A percentile compares a stretch with the other conserved stretches of the same genome.
Conservation (phyloP, 192 early-diverging fungal genomes). For the Kickxella alabastrina region DNA sequence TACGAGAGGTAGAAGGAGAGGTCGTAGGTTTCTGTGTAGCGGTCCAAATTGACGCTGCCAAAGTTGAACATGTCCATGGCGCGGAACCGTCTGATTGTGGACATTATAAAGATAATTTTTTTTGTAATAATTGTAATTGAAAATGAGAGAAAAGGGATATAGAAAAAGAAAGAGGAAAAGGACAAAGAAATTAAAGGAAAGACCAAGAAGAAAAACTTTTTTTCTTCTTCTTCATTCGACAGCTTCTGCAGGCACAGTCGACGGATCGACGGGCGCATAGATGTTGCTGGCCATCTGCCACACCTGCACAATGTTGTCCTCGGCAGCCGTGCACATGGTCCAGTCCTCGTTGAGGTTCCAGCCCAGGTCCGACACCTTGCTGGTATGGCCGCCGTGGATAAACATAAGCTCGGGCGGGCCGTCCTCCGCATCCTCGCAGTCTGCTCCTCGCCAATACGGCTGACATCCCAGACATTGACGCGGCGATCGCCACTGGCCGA, state of each 20-base stretch:
- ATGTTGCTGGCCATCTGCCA: conserved; percentile 92
- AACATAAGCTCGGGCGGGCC: conserved; percentile 97
- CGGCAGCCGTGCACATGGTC: conserved; percentile 89
- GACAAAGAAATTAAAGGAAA: not conserved
- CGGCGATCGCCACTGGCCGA: conserved; percentile 87
- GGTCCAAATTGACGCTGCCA: conserved; percentile 94
- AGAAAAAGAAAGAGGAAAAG: conserved; percentile 1
- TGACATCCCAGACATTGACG: conserved; percentile 92
- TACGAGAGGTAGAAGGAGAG: conserved; percentile 92
- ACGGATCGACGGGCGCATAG: conserved; percentile 40
- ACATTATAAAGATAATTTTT: conserved; percentile 20
- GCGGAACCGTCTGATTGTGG: conserved; percentile 58
- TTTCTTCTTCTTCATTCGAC: conserved; percentile 19
- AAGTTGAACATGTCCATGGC: conserved; percentile 93
- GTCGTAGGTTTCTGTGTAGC: conserved; percentile 94
- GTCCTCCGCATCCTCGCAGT: conserved; percentile 95
- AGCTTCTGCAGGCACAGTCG: conserved; percentile 23
- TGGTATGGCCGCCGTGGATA: conserved; percentile 97
- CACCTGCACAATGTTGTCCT: conserved; percentile 97
- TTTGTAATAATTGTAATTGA: not conserved
- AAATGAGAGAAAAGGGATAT: not conserved
- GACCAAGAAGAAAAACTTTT: not conserved
- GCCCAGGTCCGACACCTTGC: conserved; percentile 90
- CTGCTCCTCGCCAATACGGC: conserved; percentile 92
- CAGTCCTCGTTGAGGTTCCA: conserved; percentile 96